A percentile compares a stretch with the other conserved stretches of the same genome.
phyloP scores from a whole-genome alignment of 2,329 filamentous ascomycete genomes.

The Rhynchosporium agropyri region DNA sequence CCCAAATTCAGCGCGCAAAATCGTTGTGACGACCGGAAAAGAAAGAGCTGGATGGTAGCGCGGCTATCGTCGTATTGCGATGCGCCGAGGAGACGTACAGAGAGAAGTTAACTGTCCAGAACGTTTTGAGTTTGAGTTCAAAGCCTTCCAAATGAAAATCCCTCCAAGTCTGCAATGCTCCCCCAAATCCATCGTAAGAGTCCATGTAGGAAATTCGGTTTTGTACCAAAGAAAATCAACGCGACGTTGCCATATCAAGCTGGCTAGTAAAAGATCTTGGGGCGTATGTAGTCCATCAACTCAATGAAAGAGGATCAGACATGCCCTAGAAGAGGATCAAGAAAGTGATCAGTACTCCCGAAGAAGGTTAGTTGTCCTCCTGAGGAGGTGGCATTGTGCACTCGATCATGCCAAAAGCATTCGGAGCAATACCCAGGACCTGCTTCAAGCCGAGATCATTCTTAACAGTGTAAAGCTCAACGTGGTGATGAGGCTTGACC shows the following conservation, averaged over 20 bases:
- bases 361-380: neutral
- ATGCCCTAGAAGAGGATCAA: neutral
- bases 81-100: no score
- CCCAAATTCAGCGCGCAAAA: neutral
- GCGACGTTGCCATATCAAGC: no score
- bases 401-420: neutral
- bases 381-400: neutral
- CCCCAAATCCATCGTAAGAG: neutral
- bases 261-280: neutral
- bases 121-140: neutral
- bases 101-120: neutral
- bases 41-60: neutral
- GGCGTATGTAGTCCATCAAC: neutral
- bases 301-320: neutral
- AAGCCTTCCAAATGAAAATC: constrained; percentile 9
- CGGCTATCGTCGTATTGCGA: constrained; percentile 1
- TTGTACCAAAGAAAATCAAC: neutral
- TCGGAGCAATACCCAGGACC: constrained; percentile 1
- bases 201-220: neutral
- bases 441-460: neutral
- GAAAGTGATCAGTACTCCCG: neutral
- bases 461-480: neutral
- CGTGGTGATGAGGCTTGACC: neutral
- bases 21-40: neutral
- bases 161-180: constrained; percentile 3